A percentile compares a stretch with the other conserved stretches of the same genome.
Conservation (phyloP, 805 yeast species). For the Lachancea fermentati region DNA sequence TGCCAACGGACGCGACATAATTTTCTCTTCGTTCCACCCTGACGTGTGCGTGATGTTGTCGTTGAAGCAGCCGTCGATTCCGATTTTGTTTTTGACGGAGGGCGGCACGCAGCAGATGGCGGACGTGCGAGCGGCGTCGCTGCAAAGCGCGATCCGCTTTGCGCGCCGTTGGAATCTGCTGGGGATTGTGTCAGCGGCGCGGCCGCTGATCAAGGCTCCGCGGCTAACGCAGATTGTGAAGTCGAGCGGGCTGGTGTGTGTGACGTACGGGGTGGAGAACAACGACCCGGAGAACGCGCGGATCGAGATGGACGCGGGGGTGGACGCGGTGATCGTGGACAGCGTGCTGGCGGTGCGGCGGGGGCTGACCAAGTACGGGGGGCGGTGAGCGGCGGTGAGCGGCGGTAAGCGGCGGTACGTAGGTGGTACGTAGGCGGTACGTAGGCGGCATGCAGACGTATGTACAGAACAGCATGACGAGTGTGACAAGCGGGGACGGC, state of each 20-base stretch:
- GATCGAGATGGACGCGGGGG: constrained; percentile 87
- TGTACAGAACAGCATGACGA: no score
- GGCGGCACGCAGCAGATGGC: constrained; percentile 84
- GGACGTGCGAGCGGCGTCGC: constrained; percentile 78
- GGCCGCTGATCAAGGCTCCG: constrained; percentile 83
- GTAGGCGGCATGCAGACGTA: no score
- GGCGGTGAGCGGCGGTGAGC: not conserved
- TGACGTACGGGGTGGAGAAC: constrained; percentile 81
- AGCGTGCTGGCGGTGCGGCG: constrained; percentile 89
- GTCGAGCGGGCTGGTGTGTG: constrained; percentile 85
- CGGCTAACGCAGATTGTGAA: constrained; percentile 87
- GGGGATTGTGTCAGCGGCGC: constrained; percentile 87
- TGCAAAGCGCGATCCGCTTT: constrained; percentile 87
- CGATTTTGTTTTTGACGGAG: constrained; percentile 85
- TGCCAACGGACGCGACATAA: constrained; percentile 73
- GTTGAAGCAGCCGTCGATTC: constrained; percentile 88
- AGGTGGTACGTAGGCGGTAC: constrained; percentile 1
- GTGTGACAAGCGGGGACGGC: no score
- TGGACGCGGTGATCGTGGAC: constrained; percentile 97
- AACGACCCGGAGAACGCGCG: constrained; percentile 80
- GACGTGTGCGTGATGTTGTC: constrained; percentile 83
- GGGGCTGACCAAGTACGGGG: constrained; percentile 50
- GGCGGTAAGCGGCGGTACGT: not conserved
- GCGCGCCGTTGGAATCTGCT: constrained; percentile 86
- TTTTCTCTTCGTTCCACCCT: constrained; percentile 92